Percentiles rank a stretch among this genome's conserved stretches.
Conservation (phyloP, 2,329 filamentous ascomycete genomes). For the Neoarthrinium moseri region DNA sequence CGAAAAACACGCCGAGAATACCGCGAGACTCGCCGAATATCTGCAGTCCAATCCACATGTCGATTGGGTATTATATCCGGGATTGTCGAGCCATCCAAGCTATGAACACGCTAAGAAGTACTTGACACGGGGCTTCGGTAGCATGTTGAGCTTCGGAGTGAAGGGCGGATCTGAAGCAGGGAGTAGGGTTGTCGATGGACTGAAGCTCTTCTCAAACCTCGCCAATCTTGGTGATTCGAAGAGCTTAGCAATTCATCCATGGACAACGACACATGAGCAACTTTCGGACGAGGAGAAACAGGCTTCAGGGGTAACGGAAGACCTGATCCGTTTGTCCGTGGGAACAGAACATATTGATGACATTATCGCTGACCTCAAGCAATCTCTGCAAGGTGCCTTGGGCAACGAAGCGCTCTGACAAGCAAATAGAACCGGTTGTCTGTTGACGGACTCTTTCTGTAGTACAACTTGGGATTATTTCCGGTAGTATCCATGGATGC, state of each 20-base stretch:
- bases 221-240: conserved; percentile 96
- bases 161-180: conserved; percentile 85
- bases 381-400: conserved; percentile 70
- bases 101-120: conserved; percentile 85
- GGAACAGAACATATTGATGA: conserved; percentile 97
- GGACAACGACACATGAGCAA: conserved; percentile 94
- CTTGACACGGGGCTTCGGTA: conserved; percentile 79
- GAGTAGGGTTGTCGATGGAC: conserved; percentile 84
- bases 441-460: no score
- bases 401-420: no score
- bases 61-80: conserved; percentile 91
- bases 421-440: no score
- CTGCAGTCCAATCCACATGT: conserved; percentile 82
- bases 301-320: conserved; percentile 81
- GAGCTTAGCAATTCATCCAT: conserved; percentile 91
- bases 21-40: conserved; percentile 76
- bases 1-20: conserved; percentile 85
- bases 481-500: no score
- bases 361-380: conserved; percentile 92
- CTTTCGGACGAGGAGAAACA: conserved; percentile 74
- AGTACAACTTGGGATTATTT: no score
- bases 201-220: conserved; percentile 95
- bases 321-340: conserved; percentile 91
- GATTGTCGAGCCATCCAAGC: conserved; percentile 76
- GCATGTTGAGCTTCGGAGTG: conserved; percentile 89